Evolutionary conservation across 257 asterid species (phyloP).

Genomic region (Jaltomata sinuosa): DNA sequence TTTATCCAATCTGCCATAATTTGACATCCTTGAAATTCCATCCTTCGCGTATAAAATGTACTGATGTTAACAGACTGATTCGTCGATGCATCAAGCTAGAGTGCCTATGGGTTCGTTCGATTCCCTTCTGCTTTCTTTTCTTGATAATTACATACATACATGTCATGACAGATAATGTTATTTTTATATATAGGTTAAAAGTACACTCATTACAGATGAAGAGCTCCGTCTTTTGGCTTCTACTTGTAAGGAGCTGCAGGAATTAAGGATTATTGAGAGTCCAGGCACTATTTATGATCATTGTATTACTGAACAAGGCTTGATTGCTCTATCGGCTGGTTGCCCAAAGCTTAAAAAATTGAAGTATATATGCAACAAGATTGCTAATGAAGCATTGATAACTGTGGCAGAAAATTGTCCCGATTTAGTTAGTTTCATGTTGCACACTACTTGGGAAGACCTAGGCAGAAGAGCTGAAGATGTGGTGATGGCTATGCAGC

Average conservation of each 20-base stretch:
- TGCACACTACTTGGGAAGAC: conserved; percentile 23
- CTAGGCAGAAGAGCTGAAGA: too few species aligned
- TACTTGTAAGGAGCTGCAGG: conserved; percentile 65
- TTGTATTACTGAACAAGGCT: conserved; percentile 74
- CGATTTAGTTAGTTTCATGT: conserved; percentile 60
- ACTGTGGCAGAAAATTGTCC: conserved; percentile 80
- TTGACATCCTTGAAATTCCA: conserved; percentile 23
- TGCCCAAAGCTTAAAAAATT: conserved; percentile 67
- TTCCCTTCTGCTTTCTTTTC: background rate
- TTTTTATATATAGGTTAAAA: too few species aligned
- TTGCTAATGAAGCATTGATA: conserved; percentile 79
- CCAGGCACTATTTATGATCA: too few species aligned
- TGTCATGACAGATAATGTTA: too few species aligned
- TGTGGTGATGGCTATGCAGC: conserved; percentile 32
- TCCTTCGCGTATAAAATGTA: background rate
- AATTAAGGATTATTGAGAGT: conserved; percentile 38
- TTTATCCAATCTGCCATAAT: conserved; percentile 52
- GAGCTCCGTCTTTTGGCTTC: conserved; percentile 55
- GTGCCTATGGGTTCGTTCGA: conserved; percentile 47
- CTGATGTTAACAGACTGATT: background rate
- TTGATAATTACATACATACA: background rate
- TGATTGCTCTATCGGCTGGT: conserved; percentile 74
- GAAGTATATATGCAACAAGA: conserved; percentile 62
- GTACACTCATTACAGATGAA: background rate
- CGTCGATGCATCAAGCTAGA: conserved; percentile 56